Evolutionary conservation across 768 basidiomycete species (phyloP).

Genomic region (Sutorius australiensis): DNA sequence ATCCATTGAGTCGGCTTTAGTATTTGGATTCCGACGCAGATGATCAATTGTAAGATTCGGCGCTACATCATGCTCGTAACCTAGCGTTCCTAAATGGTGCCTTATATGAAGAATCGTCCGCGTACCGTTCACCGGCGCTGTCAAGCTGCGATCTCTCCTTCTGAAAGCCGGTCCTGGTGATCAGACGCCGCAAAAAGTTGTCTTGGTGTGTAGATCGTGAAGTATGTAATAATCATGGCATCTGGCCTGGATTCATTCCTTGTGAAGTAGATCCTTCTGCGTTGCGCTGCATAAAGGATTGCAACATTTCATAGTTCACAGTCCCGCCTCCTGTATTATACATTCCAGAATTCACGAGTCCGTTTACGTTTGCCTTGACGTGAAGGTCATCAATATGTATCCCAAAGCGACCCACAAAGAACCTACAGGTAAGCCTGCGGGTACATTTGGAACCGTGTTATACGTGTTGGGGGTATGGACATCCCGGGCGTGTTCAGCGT

Average conservation of each 20-base stretch:
- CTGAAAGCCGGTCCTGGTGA: conserved; percentile 81
- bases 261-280: conserved; percentile 29
- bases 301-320: conserved; percentile 41
- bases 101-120: conserved; percentile 64
- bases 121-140: conserved; percentile 83
- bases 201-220: conserved; percentile 49
- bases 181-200: conserved; percentile 70
- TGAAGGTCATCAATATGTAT: neutral
- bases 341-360: conserved; percentile 13
- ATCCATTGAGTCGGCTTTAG: conserved; percentile 37
- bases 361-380: conserved; percentile 12
- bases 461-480: conserved; percentile 8
- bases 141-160: conserved; percentile 77
- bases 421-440: conserved; percentile 20
- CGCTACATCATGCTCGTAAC: neutral
- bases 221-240: neutral
- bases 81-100: conserved; percentile 3
- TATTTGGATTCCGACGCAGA: conserved; percentile 87
- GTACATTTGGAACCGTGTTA: conserved; percentile 5
- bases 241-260: conserved; percentile 17
- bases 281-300: conserved; percentile 44
- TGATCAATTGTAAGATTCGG: conserved; percentile 69
- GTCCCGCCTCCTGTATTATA: conserved; percentile 24
- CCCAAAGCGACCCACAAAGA: neutral
- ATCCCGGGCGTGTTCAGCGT: conserved; percentile 14